Evolutionary conservation across 257 asterid species (phyloP), one percentile per base, ranked within the genome.

Genomic region (Eucommia ulmoides): DNA sequence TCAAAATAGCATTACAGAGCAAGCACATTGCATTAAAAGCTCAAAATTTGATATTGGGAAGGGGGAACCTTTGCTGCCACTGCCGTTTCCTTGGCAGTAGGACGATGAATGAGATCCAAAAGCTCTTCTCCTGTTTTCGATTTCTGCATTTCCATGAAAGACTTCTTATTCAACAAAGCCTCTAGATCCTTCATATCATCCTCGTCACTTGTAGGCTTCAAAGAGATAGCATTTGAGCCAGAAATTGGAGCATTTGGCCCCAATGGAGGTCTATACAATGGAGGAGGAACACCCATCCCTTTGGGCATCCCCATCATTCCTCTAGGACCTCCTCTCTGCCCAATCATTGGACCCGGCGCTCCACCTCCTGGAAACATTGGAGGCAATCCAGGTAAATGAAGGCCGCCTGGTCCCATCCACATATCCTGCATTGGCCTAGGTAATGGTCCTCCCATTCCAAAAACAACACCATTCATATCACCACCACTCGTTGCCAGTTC

Each of bases 41-140:
- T n/a, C n/a, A n/a, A n/a, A n/a, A n/a, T n/a, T n/a, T n/a, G n/a
- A n/a, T n/a, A n/a, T n/a, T n/a, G n/a, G n/a, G n/a, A n/a, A n/a
- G n/a, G n/a, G n/a, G n/a, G 15, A 67, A 85, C 98, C 88, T 69
- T 89, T 59, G 84, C 93, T 64, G 94, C 98, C 52, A 78, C 70
- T 29, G 92, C 92, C 63, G 85, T 85, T 74, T 89, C 98, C 68
- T 33, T 89, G 11, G 98, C 98, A 53, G 98, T 89, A 0, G 98
- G 96, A 25, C 96, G 63, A 61, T 78, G 96, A 64, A 89, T 85
- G 64, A 89, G 96, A 77, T 85, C 83, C 73, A 86, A 60, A 56
- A 91, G 84, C 82, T 91, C 96, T 76, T 91, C 98, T 9, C 98
- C 98, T 1, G 89, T 85, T 64, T 91, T 86, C 0, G 94, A 83